Evolutionary conservation across 305 asterid genomes (phyloP).

Genomic region (Fraxinus sp.): DNA sequence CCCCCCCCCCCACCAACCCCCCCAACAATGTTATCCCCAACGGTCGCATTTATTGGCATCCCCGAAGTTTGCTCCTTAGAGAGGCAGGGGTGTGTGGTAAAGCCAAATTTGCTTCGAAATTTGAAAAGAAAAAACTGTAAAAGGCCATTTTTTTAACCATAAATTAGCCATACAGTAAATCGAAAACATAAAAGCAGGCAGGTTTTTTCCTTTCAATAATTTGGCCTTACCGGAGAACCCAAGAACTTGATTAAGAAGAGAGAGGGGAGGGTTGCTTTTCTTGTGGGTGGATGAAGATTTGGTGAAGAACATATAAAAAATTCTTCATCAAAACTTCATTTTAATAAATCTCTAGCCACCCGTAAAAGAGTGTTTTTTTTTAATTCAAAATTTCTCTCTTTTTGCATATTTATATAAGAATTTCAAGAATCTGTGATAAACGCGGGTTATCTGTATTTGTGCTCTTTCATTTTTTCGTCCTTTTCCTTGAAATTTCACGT

Average conservation of each 20-base stretch:
- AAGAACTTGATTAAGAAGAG: constrained; percentile 7
- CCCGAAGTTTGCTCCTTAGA: constrained; percentile 13
- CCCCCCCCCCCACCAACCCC: background rate
- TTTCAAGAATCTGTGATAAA: background rate
- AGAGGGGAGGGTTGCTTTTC: constrained; percentile 10
- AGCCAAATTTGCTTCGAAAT: constrained; percentile 4
- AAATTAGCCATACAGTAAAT: background rate
- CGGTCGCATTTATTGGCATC: background rate
- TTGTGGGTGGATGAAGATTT: constrained; percentile 40
- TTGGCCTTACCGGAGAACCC: constrained; percentile 17
- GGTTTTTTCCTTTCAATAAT: constrained; percentile 1
- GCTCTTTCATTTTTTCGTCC: background rate
- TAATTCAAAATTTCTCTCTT: background rate
- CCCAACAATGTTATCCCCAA: constrained; percentile 1
- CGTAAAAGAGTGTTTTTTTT: background rate
- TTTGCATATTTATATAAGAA: background rate
- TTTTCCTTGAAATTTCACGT: background rate
- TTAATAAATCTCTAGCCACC: background rate
- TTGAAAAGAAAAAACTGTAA: background rate
- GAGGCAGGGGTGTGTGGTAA: background rate
- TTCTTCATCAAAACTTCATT: constrained; percentile 28
- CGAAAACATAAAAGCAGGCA: background rate
- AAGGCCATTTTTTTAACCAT: background rate
- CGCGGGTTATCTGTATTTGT: constrained; percentile 24
- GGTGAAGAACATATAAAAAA: constrained; percentile 7